Percentiles rank a stretch among this genome's conserved stretches.
Evolutionary conservation across 73 alveolate genomes (phyloP).

Genomic region (Paramecium caudatum): DNA sequence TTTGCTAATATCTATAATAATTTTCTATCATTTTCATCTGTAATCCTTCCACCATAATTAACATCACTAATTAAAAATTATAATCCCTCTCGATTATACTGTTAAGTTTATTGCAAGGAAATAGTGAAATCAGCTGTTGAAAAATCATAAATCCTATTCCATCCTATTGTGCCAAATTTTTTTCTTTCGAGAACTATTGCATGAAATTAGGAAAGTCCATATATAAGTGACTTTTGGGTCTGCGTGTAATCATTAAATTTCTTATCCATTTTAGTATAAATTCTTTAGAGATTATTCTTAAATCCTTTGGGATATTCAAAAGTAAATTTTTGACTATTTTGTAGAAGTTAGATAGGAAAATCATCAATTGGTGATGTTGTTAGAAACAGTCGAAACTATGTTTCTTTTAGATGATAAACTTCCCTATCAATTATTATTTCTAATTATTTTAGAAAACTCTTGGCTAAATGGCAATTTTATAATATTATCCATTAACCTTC

Average conservation of each 20-base stretch:
- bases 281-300: conserved; percentile 93
- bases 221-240: conserved; percentile 90
- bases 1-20: conserved; percentile 85
- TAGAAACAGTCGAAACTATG: conserved; percentile 95
- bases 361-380: conserved; percentile 97
- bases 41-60: conserved; percentile 99
- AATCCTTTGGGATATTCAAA: conserved; percentile 99
- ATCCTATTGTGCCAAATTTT: conserved; percentile 99
- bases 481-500: conserved; percentile 96
- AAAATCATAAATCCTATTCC: conserved; percentile 99
- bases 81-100: conserved; percentile 98
- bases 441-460: conserved; percentile 95
- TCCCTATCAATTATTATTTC: conserved; percentile 88
- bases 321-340: conserved; percentile 94
- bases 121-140: conserved; percentile 95
- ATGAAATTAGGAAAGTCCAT: conserved; percentile 98
- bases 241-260: conserved; percentile 91
- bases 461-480: conserved; percentile 97
- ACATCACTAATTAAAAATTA: conserved; percentile 99
- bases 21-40: conserved; percentile 99
- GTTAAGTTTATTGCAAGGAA: conserved; percentile 95
- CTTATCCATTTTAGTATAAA: conserved; percentile 89
- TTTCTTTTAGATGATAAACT: conserved; percentile 17
- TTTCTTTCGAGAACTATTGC: conserved; percentile 99
- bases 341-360: conserved; percentile 95